phyloP scores from a whole-genome alignment of 2,329 filamentous ascomycete species.

The Metarhizium rileyi region DNA sequence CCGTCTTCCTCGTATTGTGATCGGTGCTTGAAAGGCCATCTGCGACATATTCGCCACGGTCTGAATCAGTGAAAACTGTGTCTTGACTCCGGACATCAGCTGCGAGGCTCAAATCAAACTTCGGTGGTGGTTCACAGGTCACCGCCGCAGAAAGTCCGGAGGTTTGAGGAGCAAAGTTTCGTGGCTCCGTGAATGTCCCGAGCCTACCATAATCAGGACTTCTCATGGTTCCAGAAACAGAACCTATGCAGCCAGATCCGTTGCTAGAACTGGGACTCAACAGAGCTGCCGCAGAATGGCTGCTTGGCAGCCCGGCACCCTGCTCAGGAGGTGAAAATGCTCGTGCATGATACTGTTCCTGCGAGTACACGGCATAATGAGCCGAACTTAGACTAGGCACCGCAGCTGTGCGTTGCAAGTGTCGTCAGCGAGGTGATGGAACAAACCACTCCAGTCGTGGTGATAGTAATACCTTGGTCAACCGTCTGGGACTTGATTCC shows the following conservation, averaged over 20 bases:
- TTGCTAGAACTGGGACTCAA: not conserved
- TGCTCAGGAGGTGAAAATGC: not conserved
- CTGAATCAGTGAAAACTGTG: not conserved
- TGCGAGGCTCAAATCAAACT: constrained; percentile 19
- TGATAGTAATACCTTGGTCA: not conserved
- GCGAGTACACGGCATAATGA: not conserved
- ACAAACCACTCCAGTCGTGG: not conserved
- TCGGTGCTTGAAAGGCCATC: not conserved
- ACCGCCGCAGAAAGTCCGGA: constrained; percentile 13
- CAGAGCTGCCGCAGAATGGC: constrained; percentile 3
- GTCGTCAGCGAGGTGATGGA: not conserved
- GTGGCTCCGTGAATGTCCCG: constrained; percentile 27
- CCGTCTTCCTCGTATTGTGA: not conserved
- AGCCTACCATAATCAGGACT: constrained; percentile 7
- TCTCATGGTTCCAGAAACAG: constrained; percentile 3
- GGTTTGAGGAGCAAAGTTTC: constrained; percentile 30
- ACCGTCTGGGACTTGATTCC: constrained; percentile 4
- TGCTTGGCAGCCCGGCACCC: constrained; percentile 2
- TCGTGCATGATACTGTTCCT: not conserved
- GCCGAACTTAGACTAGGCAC: not conserved
- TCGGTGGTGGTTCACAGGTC: constrained; percentile 25
- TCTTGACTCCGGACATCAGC: not conserved
- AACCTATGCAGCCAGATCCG: not conserved
- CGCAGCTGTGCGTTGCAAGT: not conserved
- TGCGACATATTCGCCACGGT: not conserved